Percentiles rank a stretch among this genome's conserved stretches.
These are phyloP conservation scores for Acanthamoeba culbertsoni DNA, from an alignment of 208 protist species.

Conservation along the genomic window DNA sequence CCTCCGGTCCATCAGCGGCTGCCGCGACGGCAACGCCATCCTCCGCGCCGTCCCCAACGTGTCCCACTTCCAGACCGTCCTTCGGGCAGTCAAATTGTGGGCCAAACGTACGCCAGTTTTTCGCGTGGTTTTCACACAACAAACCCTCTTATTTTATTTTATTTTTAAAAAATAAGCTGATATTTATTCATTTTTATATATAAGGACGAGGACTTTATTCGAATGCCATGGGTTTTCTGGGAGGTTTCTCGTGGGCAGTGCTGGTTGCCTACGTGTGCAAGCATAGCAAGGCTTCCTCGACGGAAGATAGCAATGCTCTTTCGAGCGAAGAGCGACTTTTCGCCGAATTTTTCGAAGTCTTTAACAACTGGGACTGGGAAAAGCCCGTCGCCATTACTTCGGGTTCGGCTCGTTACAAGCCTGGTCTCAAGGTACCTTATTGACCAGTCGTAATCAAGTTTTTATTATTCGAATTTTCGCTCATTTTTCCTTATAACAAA, in stretches of 20 bases:
- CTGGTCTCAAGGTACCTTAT: not conserved
- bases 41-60: not conserved
- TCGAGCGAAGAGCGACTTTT: slow-evolving; percentile 6
- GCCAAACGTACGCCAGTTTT: not conserved
- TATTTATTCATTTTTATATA: not conserved
- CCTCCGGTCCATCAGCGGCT: not conserved
- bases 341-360: slow-evolving; percentile 27
- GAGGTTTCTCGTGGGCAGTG: slow-evolving; percentile 44
- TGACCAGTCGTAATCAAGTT: not conserved
- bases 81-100: slow-evolving; percentile 31
- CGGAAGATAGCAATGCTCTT: not conserved
- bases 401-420: not conserved
- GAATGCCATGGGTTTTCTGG: not conserved
- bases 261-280: slow-evolving; percentile 37
- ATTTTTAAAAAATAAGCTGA: not conserved
- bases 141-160: not conserved
- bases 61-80: not conserved
- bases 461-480: not conserved
- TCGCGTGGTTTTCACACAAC: too few relatives aligned
- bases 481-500: not conserved
- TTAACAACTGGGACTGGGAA: slow-evolving; percentile 24
- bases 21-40: not conserved
- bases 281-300: not conserved
- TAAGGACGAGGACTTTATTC: slow-evolving; percentile 26
- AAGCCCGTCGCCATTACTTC: slow-evolving; percentile 10